Evolutionary conservation across 2,329 filamentous ascomycete species (phyloP).

Genomic region (Microdochium bolleyi): DNA sequence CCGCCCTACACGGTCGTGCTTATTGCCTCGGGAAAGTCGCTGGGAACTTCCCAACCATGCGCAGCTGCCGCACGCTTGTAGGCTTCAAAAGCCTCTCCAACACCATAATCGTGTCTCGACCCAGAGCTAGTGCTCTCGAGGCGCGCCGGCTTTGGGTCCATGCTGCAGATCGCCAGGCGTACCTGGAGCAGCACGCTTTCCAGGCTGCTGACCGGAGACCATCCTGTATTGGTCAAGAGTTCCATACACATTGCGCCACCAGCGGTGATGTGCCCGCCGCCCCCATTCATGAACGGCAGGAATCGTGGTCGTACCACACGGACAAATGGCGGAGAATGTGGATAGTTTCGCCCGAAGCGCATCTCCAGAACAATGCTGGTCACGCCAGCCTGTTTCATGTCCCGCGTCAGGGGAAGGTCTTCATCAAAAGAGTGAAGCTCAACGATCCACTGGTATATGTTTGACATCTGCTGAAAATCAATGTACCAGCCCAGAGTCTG

Average conservation of each 20-base stretch:
- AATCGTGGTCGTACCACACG: conserved; percentile 77
- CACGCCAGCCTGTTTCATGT: conserved; percentile 58
- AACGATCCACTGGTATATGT: conserved; percentile 86
- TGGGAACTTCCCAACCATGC: conserved; percentile 69
- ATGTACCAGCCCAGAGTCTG: conserved; percentile 80
- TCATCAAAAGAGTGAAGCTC: conserved; percentile 77
- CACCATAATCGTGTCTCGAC: conserved; percentile 46
- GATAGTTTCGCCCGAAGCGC: conserved; percentile 70
- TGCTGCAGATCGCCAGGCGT: conserved; percentile 62
- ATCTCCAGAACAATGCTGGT: conserved; percentile 73
- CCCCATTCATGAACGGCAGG: conserved; percentile 60
- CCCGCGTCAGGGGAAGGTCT: conserved; percentile 59
- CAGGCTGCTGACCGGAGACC: conserved; percentile 65
- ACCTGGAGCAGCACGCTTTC: conserved; percentile 78
- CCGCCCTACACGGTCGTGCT: not conserved
- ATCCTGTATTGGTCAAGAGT: conserved; percentile 74
- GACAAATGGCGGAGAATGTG: conserved; percentile 75
- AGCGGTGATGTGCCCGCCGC: conserved; percentile 77
- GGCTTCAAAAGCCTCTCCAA: conserved; percentile 65
- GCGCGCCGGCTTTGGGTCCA: conserved; percentile 65
- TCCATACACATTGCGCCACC: conserved; percentile 84
- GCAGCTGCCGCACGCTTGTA: conserved; percentile 58
- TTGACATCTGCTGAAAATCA: conserved; percentile 55
- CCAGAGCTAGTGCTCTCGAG: conserved; percentile 30
- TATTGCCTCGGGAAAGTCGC: conserved; percentile 3